Conservation (phyloP, 23 red algal species). For the Gracilaria vermiculophylla region DNA sequence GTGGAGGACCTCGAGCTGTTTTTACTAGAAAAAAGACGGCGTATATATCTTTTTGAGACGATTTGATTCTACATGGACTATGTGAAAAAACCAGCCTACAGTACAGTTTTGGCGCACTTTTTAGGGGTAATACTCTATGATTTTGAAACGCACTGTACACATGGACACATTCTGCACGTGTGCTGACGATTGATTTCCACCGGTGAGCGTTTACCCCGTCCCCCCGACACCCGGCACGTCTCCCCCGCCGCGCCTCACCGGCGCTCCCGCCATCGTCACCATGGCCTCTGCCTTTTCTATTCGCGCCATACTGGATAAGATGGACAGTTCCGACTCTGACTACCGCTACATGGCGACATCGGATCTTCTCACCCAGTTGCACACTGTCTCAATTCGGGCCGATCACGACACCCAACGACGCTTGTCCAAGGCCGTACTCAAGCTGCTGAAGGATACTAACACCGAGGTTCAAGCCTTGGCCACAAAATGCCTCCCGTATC, state of each 20-base stretch:
- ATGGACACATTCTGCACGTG: too few species aligned
- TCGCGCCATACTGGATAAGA: conserved; percentile 50
- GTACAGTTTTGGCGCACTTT: too few species aligned
- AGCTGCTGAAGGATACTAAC: conserved; percentile 73
- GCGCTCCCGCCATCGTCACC: background rate
- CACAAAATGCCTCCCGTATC: conserved; percentile 69
- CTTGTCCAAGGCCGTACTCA: conserved; percentile 59
- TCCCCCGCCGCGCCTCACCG: background rate
- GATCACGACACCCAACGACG: conserved; percentile 58
- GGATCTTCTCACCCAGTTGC: conserved; percentile 76
- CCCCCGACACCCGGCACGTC: background rate
- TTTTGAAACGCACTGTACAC: too few species aligned
- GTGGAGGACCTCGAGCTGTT: too few species aligned
- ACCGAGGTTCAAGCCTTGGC: conserved; percentile 91
- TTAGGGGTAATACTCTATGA: too few species aligned
- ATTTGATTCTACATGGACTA: too few species aligned
- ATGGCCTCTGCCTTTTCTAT: conserved; percentile 19
- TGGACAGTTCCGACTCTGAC: conserved; percentile 79
- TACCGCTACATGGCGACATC: conserved; percentile 94
- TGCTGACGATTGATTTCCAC: too few species aligned
- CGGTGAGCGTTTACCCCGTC: background rate
- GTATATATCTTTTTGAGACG: too few species aligned
- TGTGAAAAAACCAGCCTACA: too few species aligned
- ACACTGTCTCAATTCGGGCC: conserved; percentile 30
- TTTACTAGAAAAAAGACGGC: too few species aligned